Base-by-base conservation (phyloP, 2,329 filamentous ascomycete genomes). In the Aspergillus ibericus region DNA sequence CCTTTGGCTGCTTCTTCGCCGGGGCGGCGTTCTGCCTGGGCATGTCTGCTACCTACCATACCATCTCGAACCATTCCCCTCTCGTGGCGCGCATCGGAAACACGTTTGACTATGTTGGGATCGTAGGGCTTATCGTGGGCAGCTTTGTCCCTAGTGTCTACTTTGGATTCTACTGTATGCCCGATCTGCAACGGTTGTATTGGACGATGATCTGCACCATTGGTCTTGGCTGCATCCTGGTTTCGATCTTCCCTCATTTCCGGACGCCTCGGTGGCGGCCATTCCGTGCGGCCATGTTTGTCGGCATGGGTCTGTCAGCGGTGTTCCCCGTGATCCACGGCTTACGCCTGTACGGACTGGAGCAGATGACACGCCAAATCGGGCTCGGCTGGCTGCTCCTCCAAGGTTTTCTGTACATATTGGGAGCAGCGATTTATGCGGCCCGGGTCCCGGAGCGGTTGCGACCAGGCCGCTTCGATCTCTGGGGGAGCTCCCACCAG, bases 401-500 rank as follows among this genome's bases (percentile, higher is more conserved):
- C 4, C 89, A 98, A 71, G 95, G 93, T 0, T 81, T 82, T 32
- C 77, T 97, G 67, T 98, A 99, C 77, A 90, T 98, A 16, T 76
- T 89, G 32, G 95, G 95, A 8, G 95, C 95, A 2, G 84, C 83
- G 5, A 81, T 98, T 50, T 98, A 99, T 74, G 95, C 92, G 6
- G 81, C 85, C 54, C 88, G 95, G 36, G 87, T 93, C 76, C 95
- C 95, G 0, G 95, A 99, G 78, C 83, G 91, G 59, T 85, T 83
- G 69, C 84, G 80, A 46, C 95, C 93, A 0, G 91, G 92, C 1
- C 80, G 75, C 7, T 97, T 93, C 70, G 95, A 99, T 76, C 90
- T 97, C 53, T 90, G 90, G 85, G 93, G 95, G 36, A 92, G 88
- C 72, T 96, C 92, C 18, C 95, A 99, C 76, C 95, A 99, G 78